Evolutionary conservation across 352 stramenopile species (phyloP), one percentile per base, ranked within the genome.

Genomic region (Saprolegnia parasitica): DNA sequence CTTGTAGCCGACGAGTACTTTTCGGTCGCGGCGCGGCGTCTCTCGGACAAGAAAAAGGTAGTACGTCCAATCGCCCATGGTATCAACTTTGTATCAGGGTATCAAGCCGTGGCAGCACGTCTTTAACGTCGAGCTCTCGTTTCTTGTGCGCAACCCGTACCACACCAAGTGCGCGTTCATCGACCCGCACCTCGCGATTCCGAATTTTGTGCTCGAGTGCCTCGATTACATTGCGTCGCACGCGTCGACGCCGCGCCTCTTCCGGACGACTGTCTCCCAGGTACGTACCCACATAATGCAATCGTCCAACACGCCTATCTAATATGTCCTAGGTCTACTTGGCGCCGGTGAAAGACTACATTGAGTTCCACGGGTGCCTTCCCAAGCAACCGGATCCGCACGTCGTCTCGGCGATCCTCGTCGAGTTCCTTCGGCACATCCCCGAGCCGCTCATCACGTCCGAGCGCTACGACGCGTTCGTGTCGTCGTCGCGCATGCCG

Each of bases 101-200:
- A 89, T 92, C 66, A 89, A 92, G 62, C 86, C 84, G 40, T 94
- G 84, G 83, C 86, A 94, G 70, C 83, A 90, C 47, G 83, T 91
- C 4, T 94, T 94, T 54, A 86, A 83, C 24, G 78, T 94, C 29
- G 84, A 78, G 45, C 50, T 94, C 32, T 76, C 76, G 16, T 91
- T 87, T n/a, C 73, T 94, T 20, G 79, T 81, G 50, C 88, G 84
- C 65, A 92, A 91, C 64, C 81, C 86, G 42, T 91, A 89, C 50
- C 86, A 94, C 71, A 88, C 79, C 61, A 80, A 83, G 15, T 93
- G 87, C 50, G 86, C 84, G 29, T 70, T 91, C 50, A 91, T 94
- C 67, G 81, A 94, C 56, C 83, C 86, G 0, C 57, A 84, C 21
- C 74, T 94, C 4, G 76, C 86, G 6, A 78, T 91, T 39, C 86